A percentile compares a stretch with the other conserved stretches of the same genome.
These are phyloP conservation scores for Hysterangium stoloniferum DNA, from an alignment of 768 basidiomycete species.

Conservation along the genomic window DNA sequence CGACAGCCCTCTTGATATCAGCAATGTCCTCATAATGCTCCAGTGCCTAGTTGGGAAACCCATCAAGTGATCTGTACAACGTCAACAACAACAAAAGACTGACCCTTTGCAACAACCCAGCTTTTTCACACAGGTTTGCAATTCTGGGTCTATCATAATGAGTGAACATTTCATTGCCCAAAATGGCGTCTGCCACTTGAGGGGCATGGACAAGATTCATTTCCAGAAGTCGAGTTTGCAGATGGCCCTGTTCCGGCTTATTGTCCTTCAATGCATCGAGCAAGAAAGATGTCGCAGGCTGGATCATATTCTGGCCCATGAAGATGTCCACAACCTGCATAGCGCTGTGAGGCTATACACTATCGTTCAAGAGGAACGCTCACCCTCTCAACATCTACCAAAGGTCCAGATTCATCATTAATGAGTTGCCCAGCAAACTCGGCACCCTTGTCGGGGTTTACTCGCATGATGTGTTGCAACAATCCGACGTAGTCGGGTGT, in stretches of 20 bases:
- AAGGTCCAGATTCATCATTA: constrained; percentile 86
- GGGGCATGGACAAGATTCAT: constrained; percentile 98
- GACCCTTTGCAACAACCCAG: constrained; percentile 89
- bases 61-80: constrained; percentile 11
- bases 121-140: constrained; percentile 97
- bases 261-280: constrained; percentile 98
- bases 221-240: constrained; percentile 94
- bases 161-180: constrained; percentile 97
- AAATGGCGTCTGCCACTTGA: constrained; percentile 97
- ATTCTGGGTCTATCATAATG: constrained; percentile 95
- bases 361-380: constrained; percentile 19
- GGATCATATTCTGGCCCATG: constrained; percentile 99
- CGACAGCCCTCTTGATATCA: constrained; percentile 98
- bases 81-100: constrained; percentile 20
- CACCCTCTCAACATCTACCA: constrained; percentile 90
- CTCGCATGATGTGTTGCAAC: constrained; percentile 92
- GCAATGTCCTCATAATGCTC: constrained; percentile 97
- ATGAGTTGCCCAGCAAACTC: constrained; percentile 94
- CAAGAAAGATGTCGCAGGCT: constrained; percentile 96
- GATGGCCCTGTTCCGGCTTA: constrained; percentile 89
- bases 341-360: constrained; percentile 1
- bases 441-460: constrained; percentile 94
- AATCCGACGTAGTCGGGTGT: constrained; percentile 87
- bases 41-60: constrained; percentile 57
- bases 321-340: constrained; percentile 91